Conservation (phyloP, 2,329 filamentous ascomycete species). For the Triangularia verruculosa region DNA sequence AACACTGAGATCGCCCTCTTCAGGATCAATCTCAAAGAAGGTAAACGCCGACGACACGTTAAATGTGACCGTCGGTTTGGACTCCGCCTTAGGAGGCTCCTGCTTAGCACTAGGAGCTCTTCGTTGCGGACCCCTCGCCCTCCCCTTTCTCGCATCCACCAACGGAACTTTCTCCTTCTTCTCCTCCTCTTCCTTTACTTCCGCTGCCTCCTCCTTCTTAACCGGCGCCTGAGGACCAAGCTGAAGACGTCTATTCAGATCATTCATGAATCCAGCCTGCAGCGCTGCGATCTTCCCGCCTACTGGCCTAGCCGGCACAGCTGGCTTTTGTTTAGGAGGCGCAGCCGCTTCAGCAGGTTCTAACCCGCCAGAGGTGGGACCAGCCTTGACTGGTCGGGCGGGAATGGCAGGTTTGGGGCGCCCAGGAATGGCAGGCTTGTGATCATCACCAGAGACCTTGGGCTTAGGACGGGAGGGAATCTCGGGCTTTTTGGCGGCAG, state of each 20-base stretch:
- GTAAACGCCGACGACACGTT: constrained; percentile 48
- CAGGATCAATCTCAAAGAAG: constrained; percentile 51
- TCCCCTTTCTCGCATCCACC: constrained; percentile 81
- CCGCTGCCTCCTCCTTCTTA: constrained; percentile 61
- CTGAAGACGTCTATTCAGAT: constrained; percentile 85
- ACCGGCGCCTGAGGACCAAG: constrained; percentile 79
- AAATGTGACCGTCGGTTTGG: constrained; percentile 41
- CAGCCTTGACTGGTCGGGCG: constrained; percentile 57
- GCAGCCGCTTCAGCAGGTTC: constrained; percentile 41
- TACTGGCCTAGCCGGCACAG: constrained; percentile 72
- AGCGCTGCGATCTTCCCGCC: constrained; percentile 87
- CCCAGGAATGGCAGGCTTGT: constrained; percentile 44
- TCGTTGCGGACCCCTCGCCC: constrained; percentile 78
- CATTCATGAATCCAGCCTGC: constrained; percentile 87
- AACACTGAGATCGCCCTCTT: constrained; percentile 46
- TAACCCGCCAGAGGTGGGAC: constrained; percentile 38
- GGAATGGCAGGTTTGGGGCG: constrained; percentile 61
- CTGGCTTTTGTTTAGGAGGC: constrained; percentile 69
- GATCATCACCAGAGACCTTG: constrained; percentile 39
- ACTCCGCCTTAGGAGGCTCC: constrained; percentile 19
- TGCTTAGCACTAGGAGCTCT: constrained; percentile 38
- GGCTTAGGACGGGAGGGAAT: constrained; percentile 56
- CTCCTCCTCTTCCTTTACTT: constrained; percentile 50
- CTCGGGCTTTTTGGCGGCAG: constrained; percentile 35
- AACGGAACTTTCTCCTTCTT: constrained; percentile 74